A percentile compares a stretch with the other conserved stretches of the same genome.
Conservation (phyloP, 208 protist species). For the Acanthamoeba healyi region DNA sequence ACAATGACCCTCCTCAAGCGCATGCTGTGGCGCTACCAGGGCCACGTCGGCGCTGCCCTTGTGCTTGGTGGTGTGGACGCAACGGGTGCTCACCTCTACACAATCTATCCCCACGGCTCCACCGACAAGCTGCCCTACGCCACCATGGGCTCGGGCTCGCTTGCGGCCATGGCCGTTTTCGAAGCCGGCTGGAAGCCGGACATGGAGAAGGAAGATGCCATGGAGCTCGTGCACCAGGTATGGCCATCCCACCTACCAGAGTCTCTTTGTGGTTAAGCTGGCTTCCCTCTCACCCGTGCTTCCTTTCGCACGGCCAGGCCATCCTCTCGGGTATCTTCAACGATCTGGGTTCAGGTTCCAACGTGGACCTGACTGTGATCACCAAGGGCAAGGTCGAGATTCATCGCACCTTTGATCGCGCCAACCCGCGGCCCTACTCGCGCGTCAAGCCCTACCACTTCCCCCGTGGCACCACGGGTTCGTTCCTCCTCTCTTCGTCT, state of each 20-base stretch:
- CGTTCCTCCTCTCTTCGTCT: neutral
- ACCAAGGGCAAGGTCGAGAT: constrained; percentile 82
- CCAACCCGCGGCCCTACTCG: constrained; percentile 87
- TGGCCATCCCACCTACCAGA: too few relatives aligned
- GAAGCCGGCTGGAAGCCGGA: constrained; percentile 97
- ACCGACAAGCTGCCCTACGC: constrained; percentile 98
- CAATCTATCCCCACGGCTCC: constrained; percentile 98
- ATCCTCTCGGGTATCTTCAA: constrained; percentile 99
- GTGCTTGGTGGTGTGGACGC: constrained; percentile 99
- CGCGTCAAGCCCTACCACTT: constrained; percentile 84
- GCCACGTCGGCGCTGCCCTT: constrained; percentile 98
- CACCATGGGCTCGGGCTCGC: constrained; percentile 99
- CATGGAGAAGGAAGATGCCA: constrained; percentile 97
- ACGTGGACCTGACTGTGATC: constrained; percentile 99
- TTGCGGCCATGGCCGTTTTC: constrained; percentile 99
- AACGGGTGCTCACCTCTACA: constrained; percentile 96
- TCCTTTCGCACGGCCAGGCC: constrained; percentile 87
- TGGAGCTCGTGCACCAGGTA: constrained; percentile 96
- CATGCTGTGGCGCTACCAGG: constrained; percentile 98
- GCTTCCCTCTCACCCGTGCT: too few relatives aligned
- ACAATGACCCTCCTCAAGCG: constrained; percentile 98
- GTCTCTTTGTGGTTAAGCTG: too few relatives aligned
- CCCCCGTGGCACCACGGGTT: constrained; percentile 85
- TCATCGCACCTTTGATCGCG: constrained; percentile 84
- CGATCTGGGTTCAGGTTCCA: constrained; percentile 99